Percentiles rank a stretch among this genome's conserved stretches.
phyloP scores from a whole-genome alignment of 1,139 yeast species.

The Saccharomyces hybrid region DNA sequence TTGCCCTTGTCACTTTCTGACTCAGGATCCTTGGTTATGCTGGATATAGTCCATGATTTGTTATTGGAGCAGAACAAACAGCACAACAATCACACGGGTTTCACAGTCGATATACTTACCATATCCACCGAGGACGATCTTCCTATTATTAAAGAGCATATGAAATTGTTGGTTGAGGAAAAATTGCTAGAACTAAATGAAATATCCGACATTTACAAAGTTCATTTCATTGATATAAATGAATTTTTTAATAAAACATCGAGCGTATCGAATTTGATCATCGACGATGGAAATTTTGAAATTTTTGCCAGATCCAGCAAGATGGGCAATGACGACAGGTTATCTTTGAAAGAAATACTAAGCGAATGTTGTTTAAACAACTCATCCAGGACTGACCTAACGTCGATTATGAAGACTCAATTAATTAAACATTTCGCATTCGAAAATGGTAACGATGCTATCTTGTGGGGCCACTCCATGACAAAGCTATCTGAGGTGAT shows the following conservation, averaged over 20 bases:
- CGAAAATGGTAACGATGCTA: conserved; percentile 41
- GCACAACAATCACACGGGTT: conserved; percentile 64
- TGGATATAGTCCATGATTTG: conserved; percentile 58
- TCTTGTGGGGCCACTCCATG: conserved; percentile 74
- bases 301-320: conserved; percentile 1
- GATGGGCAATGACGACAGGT: not conserved
- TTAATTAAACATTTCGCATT: conserved; percentile 44
- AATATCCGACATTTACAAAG: conserved; percentile 23
- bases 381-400: conserved; percentile 55
- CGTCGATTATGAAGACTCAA: conserved; percentile 43
- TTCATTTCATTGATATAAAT: conserved; percentile 37
- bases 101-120: conserved; percentile 47
- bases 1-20: conserved; percentile 57
- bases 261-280: conserved; percentile 9
- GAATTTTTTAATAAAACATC: conserved; percentile 25
- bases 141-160: conserved; percentile 3
- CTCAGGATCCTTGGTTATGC: conserved; percentile 52
- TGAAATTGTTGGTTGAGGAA: conserved; percentile 24
- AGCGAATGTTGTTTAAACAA: conserved; percentile 37
- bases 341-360: conserved; percentile 11
- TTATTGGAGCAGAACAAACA: conserved; percentile 51
- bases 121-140: conserved; percentile 14
- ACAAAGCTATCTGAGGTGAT: conserved; percentile 75
- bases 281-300: conserved; percentile 14
- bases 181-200: conserved; percentile 16